Evolutionary conservation across 768 basidiomycete genomes (phyloP), one percentile per base, ranked within the genome.

Genomic region (Naganishia onofrii): DNA sequence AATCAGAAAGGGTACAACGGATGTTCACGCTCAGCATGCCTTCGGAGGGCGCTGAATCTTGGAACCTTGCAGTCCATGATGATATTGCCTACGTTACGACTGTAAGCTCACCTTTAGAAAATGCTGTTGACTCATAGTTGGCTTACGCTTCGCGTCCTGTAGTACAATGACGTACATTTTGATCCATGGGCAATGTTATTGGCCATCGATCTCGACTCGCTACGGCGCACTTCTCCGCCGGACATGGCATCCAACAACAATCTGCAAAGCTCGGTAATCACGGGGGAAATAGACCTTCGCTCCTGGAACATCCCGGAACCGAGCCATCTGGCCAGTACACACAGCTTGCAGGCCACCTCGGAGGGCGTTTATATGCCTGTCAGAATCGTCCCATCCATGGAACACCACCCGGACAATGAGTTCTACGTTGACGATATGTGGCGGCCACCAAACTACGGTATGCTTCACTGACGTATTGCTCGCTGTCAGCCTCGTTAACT

Each of bases 291-390:
- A 23, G 60, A 63, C 26, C 9, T 63, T 29, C 60, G 60, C 36
- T 23, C 60, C n/a, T 63, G 29, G 31, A 26, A 63, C 38, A 44
- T 63, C 26, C 60, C 60, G 23, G 23, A 42, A 19, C 60, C 60
- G 0, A 44, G 42, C 17, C 60, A 63, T 23, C 8, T 63, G 10
- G 21, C 38, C 26, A 19, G 6, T 23, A 63, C 60, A 26, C 60
- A 63, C 32, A 63, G 60, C 60, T 17, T 63, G 38, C 60, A 63
- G 28, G 60, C 42, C 4, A 63, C 60, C 3, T 44, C 38, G 3
- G 60, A 63, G 42, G 60, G 60, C 38, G 60, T 63, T 6, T 63
- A 63, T 26, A 42, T 63, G 60, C 36, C 60, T 4, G 60, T 44
- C 26, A 63, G 42, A n/a, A 42, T 63, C 42, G 38, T 46, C 8